Evolutionary conservation across 2,329 filamentous ascomycete species (phyloP).

Genomic region (Alternaria conjuncta): DNA sequence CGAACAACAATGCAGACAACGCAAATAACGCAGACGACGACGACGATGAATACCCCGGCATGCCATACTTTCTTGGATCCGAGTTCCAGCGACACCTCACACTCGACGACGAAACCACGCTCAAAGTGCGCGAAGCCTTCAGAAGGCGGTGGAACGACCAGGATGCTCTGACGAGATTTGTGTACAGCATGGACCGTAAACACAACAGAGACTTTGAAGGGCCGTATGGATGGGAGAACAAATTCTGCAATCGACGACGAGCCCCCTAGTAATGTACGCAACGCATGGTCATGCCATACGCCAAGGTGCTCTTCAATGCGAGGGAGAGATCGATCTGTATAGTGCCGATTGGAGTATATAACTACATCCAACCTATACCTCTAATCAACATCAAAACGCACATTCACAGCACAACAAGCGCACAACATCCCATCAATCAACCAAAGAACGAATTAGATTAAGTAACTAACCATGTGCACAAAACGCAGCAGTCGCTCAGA

Average conservation of each 20-base stretch:
- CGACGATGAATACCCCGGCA: not conserved
- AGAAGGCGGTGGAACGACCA: not conserved
- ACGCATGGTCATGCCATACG: no score
- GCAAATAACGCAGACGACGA: not conserved
- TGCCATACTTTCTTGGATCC: not conserved
- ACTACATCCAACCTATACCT: not conserved
- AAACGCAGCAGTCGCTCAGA: constrained; percentile 12
- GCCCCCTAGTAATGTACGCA: no score
- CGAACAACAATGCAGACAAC: no score
- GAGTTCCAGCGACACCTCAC: no score
- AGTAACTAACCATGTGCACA: constrained; percentile 1
- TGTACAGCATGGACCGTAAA: no score
- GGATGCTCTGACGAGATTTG: not conserved
- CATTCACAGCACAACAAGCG: not conserved
- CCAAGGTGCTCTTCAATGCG: no score
- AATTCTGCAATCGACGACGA: no score
- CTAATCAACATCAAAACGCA: not conserved
- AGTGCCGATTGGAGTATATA: no score
- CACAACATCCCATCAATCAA: not conserved
- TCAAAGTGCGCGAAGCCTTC: not conserved
- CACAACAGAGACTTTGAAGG: no score
- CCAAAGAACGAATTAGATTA: constrained; percentile 8
- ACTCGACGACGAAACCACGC: no score
- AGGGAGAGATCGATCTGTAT: no score
- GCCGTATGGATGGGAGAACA: no score